Evolutionary conservation across 371 early-diverging fungal genomes (phyloP).

Genomic region (Coemansia sp.): DNA sequence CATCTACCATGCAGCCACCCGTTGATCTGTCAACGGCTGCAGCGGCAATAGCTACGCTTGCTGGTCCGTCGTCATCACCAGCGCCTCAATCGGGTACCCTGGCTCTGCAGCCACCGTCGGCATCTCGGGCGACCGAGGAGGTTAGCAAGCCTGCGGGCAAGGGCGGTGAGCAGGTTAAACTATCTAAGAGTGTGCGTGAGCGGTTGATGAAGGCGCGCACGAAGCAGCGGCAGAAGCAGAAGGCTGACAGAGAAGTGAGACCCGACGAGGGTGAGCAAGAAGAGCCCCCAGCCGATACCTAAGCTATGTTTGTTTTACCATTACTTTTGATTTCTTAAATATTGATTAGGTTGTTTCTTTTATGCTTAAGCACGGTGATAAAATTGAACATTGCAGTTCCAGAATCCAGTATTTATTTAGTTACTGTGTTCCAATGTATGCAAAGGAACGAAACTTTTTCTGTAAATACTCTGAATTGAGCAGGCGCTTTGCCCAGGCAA

Average conservation of each 20-base stretch:
- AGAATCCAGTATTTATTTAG: too few species aligned
- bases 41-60: constrained; percentile 11
- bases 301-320: too few species aligned
- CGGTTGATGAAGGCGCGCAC: constrained; percentile 40
- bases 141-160: neutral
- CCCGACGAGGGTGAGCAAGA: too few species aligned
- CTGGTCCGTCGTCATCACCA: neutral
- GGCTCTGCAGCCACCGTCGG: neutral
- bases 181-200: constrained; percentile 37
- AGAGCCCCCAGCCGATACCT: too few species aligned
- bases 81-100: neutral
- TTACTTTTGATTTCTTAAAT: too few species aligned
- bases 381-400: too few species aligned
- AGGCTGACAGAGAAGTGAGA: neutral
- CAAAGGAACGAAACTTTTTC: too few species aligned
- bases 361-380: too few species aligned
- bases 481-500: too few species aligned
- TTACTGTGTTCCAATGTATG: too few species aligned
- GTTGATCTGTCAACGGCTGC: neutral
- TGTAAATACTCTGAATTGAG: too few species aligned
- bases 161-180: constrained; percentile 16
- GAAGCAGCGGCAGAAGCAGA: constrained; percentile 37
- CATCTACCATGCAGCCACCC: constrained; percentile 24
- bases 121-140: neutral
- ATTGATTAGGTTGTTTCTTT: too few species aligned